Evolutionary conservation across 257 asterid species (phyloP).

Genomic region (Przewalskia tangutica): DNA sequence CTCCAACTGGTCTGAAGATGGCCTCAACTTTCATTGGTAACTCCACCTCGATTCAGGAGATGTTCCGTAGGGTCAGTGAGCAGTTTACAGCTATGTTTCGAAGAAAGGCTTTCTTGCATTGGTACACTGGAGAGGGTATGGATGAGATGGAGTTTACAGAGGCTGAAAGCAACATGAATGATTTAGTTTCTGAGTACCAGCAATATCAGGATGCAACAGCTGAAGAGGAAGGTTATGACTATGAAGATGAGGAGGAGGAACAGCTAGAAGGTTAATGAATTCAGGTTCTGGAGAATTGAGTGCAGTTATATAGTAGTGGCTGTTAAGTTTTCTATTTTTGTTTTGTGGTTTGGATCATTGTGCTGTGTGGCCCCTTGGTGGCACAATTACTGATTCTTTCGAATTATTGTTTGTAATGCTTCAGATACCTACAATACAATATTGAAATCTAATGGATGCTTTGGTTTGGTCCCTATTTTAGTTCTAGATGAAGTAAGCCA

Average conservation of each 20-base stretch:
- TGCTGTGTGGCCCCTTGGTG: conserved; percentile 4
- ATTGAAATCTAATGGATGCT: background rate
- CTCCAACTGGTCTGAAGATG: conserved; percentile 9
- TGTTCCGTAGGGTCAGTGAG: conserved; percentile 8
- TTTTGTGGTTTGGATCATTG: background rate
- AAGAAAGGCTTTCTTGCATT: conserved; percentile 9
- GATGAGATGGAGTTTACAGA: conserved; percentile 8
- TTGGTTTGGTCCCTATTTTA: background rate
- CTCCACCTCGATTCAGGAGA: conserved; percentile 5
- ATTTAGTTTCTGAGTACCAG: conserved; percentile 6
- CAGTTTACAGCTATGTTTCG: conserved; percentile 7
- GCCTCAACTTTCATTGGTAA: conserved; percentile 8
- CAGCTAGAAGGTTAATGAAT: background rate
- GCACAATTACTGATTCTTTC: background rate
- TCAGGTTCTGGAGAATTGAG: background rate
- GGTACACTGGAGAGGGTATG: conserved; percentile 8
- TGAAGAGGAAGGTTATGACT: conserved; percentile 1
- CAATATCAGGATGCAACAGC: conserved; percentile 7
- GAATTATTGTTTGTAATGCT: background rate
- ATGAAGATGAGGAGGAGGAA: background rate
- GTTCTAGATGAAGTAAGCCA: background rate
- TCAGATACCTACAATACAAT: background rate
- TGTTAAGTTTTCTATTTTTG: background rate
- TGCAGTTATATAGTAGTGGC: background rate
- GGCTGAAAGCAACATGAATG: conserved; percentile 9